Evolutionary conservation across 2,329 filamentous ascomycete species (phyloP).

Genomic region (Fusarium fujikuroi): DNA sequence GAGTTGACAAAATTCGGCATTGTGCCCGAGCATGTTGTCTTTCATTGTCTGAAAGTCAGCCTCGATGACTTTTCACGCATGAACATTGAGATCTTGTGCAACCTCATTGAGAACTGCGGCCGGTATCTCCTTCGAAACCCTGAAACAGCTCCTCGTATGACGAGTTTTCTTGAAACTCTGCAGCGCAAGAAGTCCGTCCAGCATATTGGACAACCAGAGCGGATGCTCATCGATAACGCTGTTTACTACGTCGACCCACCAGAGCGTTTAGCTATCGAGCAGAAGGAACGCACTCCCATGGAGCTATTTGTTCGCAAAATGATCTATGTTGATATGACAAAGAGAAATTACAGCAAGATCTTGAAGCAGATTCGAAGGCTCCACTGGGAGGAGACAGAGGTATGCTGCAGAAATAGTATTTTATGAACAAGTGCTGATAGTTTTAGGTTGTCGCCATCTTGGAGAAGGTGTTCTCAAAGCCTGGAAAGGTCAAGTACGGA

Average conservation of each 20-base stretch:
- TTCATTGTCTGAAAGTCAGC: constrained; percentile 97
- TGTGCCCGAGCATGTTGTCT: constrained; percentile 97
- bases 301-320: constrained; percentile 94
- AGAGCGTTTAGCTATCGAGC: constrained; percentile 90
- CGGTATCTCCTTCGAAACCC: constrained; percentile 92
- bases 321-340: constrained; percentile 92
- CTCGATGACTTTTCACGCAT: constrained; percentile 97
- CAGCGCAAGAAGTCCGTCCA: constrained; percentile 96
- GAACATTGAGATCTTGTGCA: constrained; percentile 99
- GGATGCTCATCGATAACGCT: constrained; percentile 98
- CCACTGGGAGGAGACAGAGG: constrained; percentile 95
- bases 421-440: not conserved
- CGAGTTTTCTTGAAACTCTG: constrained; percentile 91
- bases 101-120: constrained; percentile 94
- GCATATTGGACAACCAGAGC: constrained; percentile 93
- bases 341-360: constrained; percentile 92
- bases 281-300: constrained; percentile 94
- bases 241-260: constrained; percentile 98
- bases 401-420: constrained; percentile 47
- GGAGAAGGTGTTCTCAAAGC: constrained; percentile 94
- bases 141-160: constrained; percentile 93
- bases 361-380: constrained; percentile 94
- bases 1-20: constrained; percentile 98
- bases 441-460: constrained; percentile 75
- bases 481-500: constrained; percentile 96